Evolutionary conservation across 2,329 filamentous ascomycete genomes (phyloP).

Genomic region (Apiospora malaysiana): DNA sequence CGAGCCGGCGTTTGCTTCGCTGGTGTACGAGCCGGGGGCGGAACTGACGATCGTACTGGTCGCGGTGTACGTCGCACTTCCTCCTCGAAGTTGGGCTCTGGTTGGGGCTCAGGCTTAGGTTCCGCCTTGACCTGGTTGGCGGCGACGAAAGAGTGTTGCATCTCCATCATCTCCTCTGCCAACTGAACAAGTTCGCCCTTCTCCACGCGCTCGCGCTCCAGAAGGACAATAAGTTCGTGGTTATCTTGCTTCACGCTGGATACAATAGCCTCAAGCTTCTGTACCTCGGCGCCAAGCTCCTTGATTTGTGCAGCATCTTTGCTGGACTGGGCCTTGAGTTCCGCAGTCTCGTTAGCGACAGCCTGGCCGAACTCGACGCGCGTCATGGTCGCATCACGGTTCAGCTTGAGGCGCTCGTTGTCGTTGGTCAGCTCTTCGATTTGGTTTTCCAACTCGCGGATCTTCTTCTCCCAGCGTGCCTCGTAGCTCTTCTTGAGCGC

Average conservation of each 20-base stretch:
- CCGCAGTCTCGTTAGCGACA: conserved; percentile 49
- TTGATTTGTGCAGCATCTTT: conserved; percentile 71
- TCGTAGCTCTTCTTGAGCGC: conserved; percentile 88
- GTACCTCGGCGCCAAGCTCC: conserved; percentile 74
- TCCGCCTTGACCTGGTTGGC: conserved; percentile 34
- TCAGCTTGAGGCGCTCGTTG: conserved; percentile 74
- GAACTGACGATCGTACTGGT: conserved; percentile 27
- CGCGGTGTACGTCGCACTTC: conserved; percentile 29
- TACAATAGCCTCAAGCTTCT: conserved; percentile 76
- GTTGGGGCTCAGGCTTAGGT: conserved; percentile 27
- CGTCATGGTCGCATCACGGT: conserved; percentile 69
- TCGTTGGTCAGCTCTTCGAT: conserved; percentile 74
- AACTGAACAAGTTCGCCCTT: conserved; percentile 83
- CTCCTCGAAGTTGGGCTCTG: conserved; percentile 26
- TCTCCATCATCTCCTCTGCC: conserved; percentile 82
- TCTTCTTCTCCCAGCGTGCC: conserved; percentile 85
- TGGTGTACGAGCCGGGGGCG: conserved; percentile 30
- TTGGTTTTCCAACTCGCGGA: conserved; percentile 76
- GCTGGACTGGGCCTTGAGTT: conserved; percentile 63
- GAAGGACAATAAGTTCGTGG: conserved; percentile 64
- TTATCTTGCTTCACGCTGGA: conserved; percentile 74
- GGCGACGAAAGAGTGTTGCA: conserved; percentile 58
- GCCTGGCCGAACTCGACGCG: conserved; percentile 57
- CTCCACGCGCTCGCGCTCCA: conserved; percentile 79
- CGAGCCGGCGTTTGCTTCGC: background rate